Evolutionary conservation across 768 basidiomycete genomes (phyloP).

Genomic region (Amanita rubescens): DNA sequence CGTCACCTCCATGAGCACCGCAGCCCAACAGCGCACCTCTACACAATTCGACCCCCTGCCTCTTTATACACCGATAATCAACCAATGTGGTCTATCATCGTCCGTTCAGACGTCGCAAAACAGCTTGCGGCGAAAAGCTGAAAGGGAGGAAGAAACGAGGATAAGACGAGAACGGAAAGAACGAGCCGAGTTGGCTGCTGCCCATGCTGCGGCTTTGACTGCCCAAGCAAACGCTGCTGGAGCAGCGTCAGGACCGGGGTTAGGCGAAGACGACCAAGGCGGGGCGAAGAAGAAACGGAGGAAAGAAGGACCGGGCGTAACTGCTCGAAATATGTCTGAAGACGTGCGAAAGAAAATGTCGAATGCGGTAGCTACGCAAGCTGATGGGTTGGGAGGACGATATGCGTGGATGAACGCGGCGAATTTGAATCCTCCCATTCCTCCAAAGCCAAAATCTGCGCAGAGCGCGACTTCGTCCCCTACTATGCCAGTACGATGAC

Average conservation of each 20-base stretch:
- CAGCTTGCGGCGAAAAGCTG: constrained; percentile 61
- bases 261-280: constrained; percentile 32
- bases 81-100: constrained; percentile 78
- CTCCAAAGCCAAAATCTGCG: no score
- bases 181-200: constrained; percentile 63
- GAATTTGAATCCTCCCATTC: no score
- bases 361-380: constrained; percentile 82
- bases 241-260: constrained; percentile 14
- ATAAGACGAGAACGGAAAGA: constrained; percentile 74
- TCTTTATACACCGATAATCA: constrained; percentile 57
- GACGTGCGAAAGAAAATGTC: constrained; percentile 90
- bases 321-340: no score
- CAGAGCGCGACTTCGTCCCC: constrained; percentile 25
- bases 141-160: constrained; percentile 78
- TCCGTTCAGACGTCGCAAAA: constrained; percentile 73
- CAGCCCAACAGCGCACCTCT: constrained; percentile 61
- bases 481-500: constrained; percentile 23
- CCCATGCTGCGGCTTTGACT: constrained; percentile 56
- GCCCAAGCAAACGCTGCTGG: constrained; percentile 42
- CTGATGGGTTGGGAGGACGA: constrained; percentile 75
- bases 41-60: constrained; percentile 60
- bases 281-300: constrained; percentile 75
- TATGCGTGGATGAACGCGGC: no score
- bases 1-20: constrained; percentile 58
- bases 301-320: constrained; percentile 77